Evolutionary conservation across 371 early-diverging fungal species (phyloP), one percentile per base, ranked within the genome.

Genomic region (Mortierella sp.): DNA sequence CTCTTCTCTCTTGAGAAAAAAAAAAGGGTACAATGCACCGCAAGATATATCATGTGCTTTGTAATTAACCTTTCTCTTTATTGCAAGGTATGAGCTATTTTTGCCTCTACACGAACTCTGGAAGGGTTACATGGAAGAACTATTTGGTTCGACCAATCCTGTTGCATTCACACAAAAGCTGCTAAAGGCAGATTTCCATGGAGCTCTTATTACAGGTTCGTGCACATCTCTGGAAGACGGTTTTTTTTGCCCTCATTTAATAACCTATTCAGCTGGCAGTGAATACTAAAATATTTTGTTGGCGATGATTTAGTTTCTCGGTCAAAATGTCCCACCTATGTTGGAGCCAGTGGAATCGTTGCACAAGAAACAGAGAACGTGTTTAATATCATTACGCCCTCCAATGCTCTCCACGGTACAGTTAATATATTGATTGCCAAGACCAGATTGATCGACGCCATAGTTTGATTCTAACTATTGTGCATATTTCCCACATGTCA

Each of bases 321-420:
- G 59, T 92, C 97, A n/a, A 94, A 89, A 65, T 94, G 94, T 64
- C 95, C 96, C 3, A 86, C 86, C 3, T 90, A 89, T 67, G 86
- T 98, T 22, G 96, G 96, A 3, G 67, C 88, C 0, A 79, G 87
- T 12, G 97, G 98, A 1, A 96, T 97, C 59, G 84, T 95, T 8
- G 86, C 96, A 12, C 94, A 95, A 75, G 98, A 97, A 70, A 96
- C 97, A 1, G 91, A 95, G 58, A 93, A 94, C 68, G 85, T 91
- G 61, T 95, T 98, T 70, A 86, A 90, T 35, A 83, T 97, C n/a
- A 90, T 96, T 19, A 95, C 96, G 1, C 70, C 74, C 43, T 82
- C 89, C 6, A 86, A 96, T 74, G 68, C 70, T 43, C 58, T 94
- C 23, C 89, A 89, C 76, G 85, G 93, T 93, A 86, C 34, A 10